Base-by-base conservation (phyloP, 2,329 filamentous ascomycete species). In the Capronia coronata region DNA sequence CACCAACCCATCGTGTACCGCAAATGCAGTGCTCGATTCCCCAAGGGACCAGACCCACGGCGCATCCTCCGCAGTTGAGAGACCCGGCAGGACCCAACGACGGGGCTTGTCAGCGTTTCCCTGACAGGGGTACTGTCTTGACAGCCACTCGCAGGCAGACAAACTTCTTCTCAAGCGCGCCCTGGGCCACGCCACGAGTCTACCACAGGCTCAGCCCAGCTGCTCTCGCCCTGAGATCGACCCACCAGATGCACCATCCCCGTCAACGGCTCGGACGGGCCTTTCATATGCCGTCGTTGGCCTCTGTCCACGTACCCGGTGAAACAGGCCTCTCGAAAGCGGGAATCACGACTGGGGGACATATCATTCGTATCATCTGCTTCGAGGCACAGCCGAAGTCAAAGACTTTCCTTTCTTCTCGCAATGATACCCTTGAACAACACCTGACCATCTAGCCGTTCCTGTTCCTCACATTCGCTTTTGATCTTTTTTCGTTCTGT, bases 321-420 rank as follows among this genome's bases (percentile, higher is more conserved):
- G 53, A 56, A 56, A 56, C 50, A 46, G 45, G 19, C 6, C 51
- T 37, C 43, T 43, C 18, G 30, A 52, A 47, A 27, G 10, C 10
- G 23, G 23, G 23, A 27, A 27, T 27, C 23, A 5, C 29, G 16
- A 38, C 29, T 49, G 43, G 46, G 40, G 30, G 44, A 56, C 39
- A 46, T 50, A 34, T 46, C 41, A 14, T 29, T 41, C 27, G 27
- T 39, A 32, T 48, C 35, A 27, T 48, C 41, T 48, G 41, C 16
- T 34, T 47, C 48, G 46, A 53, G 34, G 21, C 42, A 25, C 47
- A 53, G 50, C 54, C 49, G 54, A 53, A 51, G 48, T 44, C 35
- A 49, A 48, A 46, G 22, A 29, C 29, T 32, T 48, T 37, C 46
- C 34, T 43, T 46, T 41, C 41, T 40, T 25, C 44, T 51, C 44